A percentile compares a stretch with the other conserved stretches of the same genome.
These are phyloP conservation scores for Lodderomyces margitis DNA, from an alignment of 1,139 yeast species.

Conservation along the genomic window DNA sequence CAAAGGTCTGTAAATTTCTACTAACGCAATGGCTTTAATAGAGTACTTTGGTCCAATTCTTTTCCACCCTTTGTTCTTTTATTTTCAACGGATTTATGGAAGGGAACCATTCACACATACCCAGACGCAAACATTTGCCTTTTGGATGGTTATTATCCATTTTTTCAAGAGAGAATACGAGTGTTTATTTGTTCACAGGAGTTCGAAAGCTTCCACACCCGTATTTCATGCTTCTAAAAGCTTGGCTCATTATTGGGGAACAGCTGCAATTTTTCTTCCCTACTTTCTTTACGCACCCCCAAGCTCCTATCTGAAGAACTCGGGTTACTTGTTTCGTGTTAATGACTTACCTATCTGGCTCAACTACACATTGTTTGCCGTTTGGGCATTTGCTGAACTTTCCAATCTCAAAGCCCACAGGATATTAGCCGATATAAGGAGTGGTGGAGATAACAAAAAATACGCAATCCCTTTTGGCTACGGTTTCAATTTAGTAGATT, in stretches of 20 bases:
- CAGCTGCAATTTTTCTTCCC: constrained; percentile 74
- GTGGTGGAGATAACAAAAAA: constrained; percentile 16
- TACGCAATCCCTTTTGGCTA: constrained; percentile 46
- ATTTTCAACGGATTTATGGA: constrained; percentile 22
- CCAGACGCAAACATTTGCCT: constrained; percentile 53
- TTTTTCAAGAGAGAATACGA: constrained; percentile 86
- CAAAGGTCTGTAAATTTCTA: no score
- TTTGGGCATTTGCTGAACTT: constrained; percentile 66
- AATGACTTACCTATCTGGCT: constrained; percentile 26
- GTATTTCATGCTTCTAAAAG: constrained; percentile 81
- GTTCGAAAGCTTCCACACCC: constrained; percentile 93
- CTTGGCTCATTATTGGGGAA: constrained; percentile 85
- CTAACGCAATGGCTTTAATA: constrained; percentile 82
- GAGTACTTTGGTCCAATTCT: constrained; percentile 90
- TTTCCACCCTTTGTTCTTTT: constrained; percentile 71
- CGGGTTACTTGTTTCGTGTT: constrained; percentile 29
- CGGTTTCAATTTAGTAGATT: constrained; percentile 46
- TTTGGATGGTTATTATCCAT: constrained; percentile 62
- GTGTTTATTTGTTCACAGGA: constrained; percentile 77
- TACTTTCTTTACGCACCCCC: constrained; percentile 67
- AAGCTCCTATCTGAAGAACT: constrained; percentile 13
- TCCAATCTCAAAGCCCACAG: constrained; percentile 73
- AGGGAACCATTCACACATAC: constrained; percentile 19
- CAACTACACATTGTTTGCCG: constrained; percentile 31
- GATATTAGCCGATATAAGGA: constrained; percentile 56